Evolutionary conservation across 2,329 filamentous ascomycete species (phyloP), one percentile per base, ranked within the genome.

Genomic region (Diaporthe ampelina): DNA sequence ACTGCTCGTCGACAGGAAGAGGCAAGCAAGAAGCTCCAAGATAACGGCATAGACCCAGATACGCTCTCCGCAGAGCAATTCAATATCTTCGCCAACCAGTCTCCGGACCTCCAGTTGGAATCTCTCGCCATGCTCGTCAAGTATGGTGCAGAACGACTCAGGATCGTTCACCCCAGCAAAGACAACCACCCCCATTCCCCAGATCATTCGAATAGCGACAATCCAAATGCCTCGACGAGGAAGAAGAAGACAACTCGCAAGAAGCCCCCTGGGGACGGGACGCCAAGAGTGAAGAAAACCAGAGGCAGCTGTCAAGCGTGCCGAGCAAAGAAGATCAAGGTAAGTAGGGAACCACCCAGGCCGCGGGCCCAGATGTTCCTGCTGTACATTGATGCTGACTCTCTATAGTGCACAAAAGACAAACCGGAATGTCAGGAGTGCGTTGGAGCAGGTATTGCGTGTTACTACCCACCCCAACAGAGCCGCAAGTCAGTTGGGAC

Each of bases 71-170:
- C 81, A 5, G 89, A 91, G 59, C 89, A 91, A 77, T 90, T 91
- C 75, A 86, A 83, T 76, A 91, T 91, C 21, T 90, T 91, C 76
- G 84, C 89, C 11, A 91, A 91, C 72, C 90, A 91, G 80, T 86
- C 89, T 0, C 88, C 89, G 0, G 84, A 87, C 4, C 80, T 91
- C 8, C 90, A 91, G 76, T 82, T 83, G 70, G 85, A 88, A 70
- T 91, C 90, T 0, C 80, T 91, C 19, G 84, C 83, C 1, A 89
- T 91, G 88, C 83, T 91, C 15, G 84, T 86, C 0, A 87, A 85
- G 77, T 91, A 91, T 72, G 90, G 90, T 26, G 89, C 90, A 9
- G 88, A 91, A 78, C 83, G 87, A 19, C 81, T 91, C 32, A 84
- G 88, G 15, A 91, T 91, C 65, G 87, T 91, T 7, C 89, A 90